A percentile compares a stretch with the other conserved stretches of the same genome.
Conservation (phyloP, 768 basidiomycete genomes). For the Boletus eberwhitei region DNA sequence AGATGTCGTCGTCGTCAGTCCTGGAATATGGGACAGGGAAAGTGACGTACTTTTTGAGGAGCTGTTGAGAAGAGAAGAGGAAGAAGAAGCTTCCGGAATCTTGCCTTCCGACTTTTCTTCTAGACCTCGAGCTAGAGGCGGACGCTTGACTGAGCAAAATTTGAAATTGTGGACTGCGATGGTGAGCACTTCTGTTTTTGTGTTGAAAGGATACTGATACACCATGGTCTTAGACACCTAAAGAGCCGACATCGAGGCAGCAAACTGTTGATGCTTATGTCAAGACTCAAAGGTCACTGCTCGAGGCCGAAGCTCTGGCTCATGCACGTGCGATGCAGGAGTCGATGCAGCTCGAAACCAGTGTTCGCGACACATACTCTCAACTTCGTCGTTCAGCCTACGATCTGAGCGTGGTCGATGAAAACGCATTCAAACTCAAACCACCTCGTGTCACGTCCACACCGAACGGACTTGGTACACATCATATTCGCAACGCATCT, state of each 20-base stretch:
- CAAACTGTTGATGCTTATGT: slow-evolving; percentile 82
- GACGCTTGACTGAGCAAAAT: slow-evolving; percentile 71
- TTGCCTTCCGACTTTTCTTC: slow-evolving; percentile 49
- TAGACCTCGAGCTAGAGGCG: slow-evolving; percentile 63
- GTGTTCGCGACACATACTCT: slow-evolving; percentile 76
- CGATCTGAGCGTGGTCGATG: slow-evolving; percentile 53
- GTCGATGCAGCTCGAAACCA: slow-evolving; percentile 68
- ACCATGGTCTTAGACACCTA: slow-evolving; percentile 64
- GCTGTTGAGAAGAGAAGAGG: slow-evolving; percentile 64
- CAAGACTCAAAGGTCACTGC: slow-evolving; percentile 71
- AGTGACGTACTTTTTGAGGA: slow-evolving; percentile 84
- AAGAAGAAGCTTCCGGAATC: slow-evolving; percentile 57
- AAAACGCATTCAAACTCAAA: slow-evolving; percentile 68
- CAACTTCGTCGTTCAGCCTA: slow-evolving; percentile 78
- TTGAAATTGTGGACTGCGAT: slow-evolving; percentile 76
- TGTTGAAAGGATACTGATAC: slow-evolving; percentile 6
- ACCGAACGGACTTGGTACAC: slow-evolving; percentile 33
- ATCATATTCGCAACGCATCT: slow-evolving; percentile 48
- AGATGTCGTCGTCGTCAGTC: slow-evolving; percentile 84
- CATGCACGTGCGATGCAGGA: slow-evolving; percentile 77
- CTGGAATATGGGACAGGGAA: slow-evolving; percentile 88
- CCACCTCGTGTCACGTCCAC: slow-evolving; percentile 43
- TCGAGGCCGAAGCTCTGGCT: slow-evolving; percentile 80
- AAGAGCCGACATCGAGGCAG: slow-evolving; percentile 82
- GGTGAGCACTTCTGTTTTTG: slow-evolving; percentile 42